Evolutionary conservation across 805 yeast species (phyloP).

Genomic region (Kodamaea nitidulidarum): DNA sequence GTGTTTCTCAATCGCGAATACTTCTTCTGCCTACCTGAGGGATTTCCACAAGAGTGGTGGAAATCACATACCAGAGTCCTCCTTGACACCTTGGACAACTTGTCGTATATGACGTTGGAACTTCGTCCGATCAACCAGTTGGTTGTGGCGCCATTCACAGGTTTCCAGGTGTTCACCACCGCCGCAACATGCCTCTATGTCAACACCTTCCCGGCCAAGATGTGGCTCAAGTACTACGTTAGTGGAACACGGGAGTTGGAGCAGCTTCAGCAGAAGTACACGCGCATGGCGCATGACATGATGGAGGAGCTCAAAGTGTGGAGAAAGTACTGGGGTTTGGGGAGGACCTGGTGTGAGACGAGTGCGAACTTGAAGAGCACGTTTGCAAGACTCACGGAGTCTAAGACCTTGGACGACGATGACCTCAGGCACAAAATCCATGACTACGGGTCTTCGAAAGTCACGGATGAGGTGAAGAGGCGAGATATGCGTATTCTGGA

Average conservation of each 20-base stretch:
- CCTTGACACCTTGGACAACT: constrained; percentile 18
- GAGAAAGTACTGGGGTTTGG: constrained; percentile 28
- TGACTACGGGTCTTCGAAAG: constrained; percentile 29
- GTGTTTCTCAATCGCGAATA: constrained; percentile 35
- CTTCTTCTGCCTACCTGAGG: constrained; percentile 28
- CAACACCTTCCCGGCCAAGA: constrained; percentile 22
- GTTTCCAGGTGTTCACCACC: constrained; percentile 33
- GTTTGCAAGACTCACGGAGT: constrained; percentile 15
- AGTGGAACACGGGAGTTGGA: constrained; percentile 6
- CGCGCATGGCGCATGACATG: constrained; percentile 18
- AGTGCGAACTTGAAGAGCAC: constrained; percentile 21
- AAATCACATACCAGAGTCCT: constrained; percentile 17
- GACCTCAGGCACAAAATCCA: constrained; percentile 23
- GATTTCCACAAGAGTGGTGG: constrained; percentile 29
- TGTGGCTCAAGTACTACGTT: constrained; percentile 15
- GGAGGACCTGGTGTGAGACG: constrained; percentile 26
- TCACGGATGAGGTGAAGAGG: constrained; percentile 17
- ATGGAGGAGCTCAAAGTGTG: constrained; percentile 22
- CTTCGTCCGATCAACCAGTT: constrained; percentile 21
- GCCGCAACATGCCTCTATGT: constrained; percentile 32
- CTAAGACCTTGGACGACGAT: constrained; percentile 17
- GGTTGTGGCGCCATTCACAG: constrained; percentile 37
- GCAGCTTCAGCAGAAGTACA: constrained; percentile 16
- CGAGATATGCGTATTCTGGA: constrained; percentile 16
- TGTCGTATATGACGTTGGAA: constrained; percentile 19